Evolutionary conservation across 306 rosid genomes (phyloP).

Genomic region (Rosa rugosa): DNA sequence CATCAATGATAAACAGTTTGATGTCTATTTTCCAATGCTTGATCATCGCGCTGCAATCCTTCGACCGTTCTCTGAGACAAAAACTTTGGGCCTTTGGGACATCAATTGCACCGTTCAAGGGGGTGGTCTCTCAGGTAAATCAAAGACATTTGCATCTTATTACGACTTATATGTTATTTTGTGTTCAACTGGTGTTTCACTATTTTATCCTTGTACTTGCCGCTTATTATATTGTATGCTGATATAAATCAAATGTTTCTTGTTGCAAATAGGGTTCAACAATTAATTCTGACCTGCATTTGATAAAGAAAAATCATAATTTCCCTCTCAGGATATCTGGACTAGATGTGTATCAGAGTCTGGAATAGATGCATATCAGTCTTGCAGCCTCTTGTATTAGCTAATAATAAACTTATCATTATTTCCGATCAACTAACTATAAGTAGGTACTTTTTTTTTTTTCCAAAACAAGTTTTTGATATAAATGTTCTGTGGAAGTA

Average conservation of each 20-base stretch:
- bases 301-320: not conserved
- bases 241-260: not conserved
- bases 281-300: not conserved
- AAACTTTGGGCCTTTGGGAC: conserved; percentile 95
- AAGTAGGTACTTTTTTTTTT: not conserved
- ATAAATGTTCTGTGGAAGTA: not conserved
- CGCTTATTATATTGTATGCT: not conserved
- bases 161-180: conserved; percentile 2
- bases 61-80: conserved; percentile 90
- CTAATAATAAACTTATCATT: not conserved
- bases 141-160: not conserved
- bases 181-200: conserved; percentile 3
- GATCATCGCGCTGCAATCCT: conserved; percentile 95
- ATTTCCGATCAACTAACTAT: not conserved
- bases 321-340: not conserved
- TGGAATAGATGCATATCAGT: not conserved
- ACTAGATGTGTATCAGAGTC: not conserved
- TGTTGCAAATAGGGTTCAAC: not conserved
- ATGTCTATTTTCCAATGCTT: conserved; percentile 90
- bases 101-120: conserved; percentile 83
- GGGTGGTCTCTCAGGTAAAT: conserved; percentile 82
- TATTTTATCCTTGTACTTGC: not conserved
- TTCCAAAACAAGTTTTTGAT: not conserved
- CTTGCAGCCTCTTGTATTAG: not conserved
- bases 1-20: conserved; percentile 81